Evolutionary conservation across 352 stramenopile genomes (phyloP).

Genomic region (Globisporangium nunn): DNA sequence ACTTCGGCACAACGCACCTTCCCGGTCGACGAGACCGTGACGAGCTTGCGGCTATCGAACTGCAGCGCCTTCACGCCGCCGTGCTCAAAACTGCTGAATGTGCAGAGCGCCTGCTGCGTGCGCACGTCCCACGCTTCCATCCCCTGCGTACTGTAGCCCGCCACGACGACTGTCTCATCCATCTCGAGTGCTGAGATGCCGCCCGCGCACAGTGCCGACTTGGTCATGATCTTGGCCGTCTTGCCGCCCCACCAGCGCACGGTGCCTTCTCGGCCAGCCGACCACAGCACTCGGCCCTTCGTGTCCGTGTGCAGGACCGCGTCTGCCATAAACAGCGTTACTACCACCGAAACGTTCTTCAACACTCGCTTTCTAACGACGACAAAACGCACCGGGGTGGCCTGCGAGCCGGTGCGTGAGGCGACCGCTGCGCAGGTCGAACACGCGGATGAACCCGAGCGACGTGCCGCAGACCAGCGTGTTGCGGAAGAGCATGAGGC

Average conservation of each 20-base stretch:
- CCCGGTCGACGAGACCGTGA: slow-evolving; percentile 66
- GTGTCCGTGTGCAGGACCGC: slow-evolving; percentile 78
- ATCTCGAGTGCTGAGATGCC: slow-evolving; percentile 78
- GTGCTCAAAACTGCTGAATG: slow-evolving; percentile 70
- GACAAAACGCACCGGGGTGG: slow-evolving; percentile 46
- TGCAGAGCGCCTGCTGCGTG: slow-evolving; percentile 80
- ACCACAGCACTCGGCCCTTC: slow-evolving; percentile 83
- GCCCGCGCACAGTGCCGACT: slow-evolving; percentile 73
- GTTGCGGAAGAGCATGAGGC: slow-evolving; percentile 83
- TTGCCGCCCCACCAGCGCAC: slow-evolving; percentile 88
- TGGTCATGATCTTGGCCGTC: slow-evolving; percentile 79
- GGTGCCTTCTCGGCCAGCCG: slow-evolving; percentile 68
- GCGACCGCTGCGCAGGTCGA: slow-evolving; percentile 71
- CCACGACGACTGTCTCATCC: slow-evolving; percentile 85
- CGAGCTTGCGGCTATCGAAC: slow-evolving; percentile 84
- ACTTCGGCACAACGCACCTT: slow-evolving; percentile 32
- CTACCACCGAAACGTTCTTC: no score
- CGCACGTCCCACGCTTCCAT: slow-evolving; percentile 87
- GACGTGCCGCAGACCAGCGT: slow-evolving; percentile 85
- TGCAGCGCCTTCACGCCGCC: slow-evolving; percentile 68
- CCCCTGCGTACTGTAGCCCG: slow-evolving; percentile 70
- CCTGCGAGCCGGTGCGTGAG: slow-evolving; percentile 78
- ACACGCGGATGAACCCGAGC: slow-evolving; percentile 81
- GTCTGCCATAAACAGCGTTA: slow-evolving; percentile 29
- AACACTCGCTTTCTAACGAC: neutral